phyloP scores from a whole-genome alignment of 345 rosid genomes.

The Citrus australasica region DNA sequence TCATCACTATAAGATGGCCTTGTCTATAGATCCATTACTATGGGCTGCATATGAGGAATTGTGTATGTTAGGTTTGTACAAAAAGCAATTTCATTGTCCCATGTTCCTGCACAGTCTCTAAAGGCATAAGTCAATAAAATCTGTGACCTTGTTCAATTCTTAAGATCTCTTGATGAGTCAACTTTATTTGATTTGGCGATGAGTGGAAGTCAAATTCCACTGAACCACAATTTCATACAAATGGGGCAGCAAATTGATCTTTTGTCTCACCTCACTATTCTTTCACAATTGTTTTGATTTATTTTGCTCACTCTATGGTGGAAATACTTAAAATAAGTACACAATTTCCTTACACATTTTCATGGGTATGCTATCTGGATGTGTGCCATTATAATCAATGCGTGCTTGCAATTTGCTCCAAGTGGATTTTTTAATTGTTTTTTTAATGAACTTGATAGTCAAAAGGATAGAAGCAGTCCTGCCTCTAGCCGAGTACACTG shows the following conservation, averaged over 20 bases:
- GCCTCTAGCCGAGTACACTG: neutral
- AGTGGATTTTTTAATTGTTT: neutral
- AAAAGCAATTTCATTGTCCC: neutral
- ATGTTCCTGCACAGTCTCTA: neutral
- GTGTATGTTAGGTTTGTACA: slow-evolving; percentile 71
- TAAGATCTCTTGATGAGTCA: neutral
- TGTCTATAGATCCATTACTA: slow-evolving; percentile 82
- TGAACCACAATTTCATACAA: neutral
- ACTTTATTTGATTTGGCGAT: neutral
- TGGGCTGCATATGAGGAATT: slow-evolving; percentile 98
- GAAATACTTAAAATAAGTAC: neutral
- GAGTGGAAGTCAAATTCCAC: neutral
- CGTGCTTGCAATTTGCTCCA: neutral
- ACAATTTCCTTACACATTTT: neutral
- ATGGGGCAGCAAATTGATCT: neutral
- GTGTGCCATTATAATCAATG: neutral
- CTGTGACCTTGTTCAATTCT: neutral
- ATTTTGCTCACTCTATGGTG: neutral
- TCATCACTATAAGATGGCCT: slow-evolving; percentile 78
- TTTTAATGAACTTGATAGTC: neutral
- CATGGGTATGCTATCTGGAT: neutral
- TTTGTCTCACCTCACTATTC: neutral
- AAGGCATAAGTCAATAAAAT: neutral
- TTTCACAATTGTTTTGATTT: neutral
- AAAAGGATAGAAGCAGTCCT: neutral